Conservation (phyloP, 768 basidiomycete species). For the Rhizopogon vinicolor region DNA sequence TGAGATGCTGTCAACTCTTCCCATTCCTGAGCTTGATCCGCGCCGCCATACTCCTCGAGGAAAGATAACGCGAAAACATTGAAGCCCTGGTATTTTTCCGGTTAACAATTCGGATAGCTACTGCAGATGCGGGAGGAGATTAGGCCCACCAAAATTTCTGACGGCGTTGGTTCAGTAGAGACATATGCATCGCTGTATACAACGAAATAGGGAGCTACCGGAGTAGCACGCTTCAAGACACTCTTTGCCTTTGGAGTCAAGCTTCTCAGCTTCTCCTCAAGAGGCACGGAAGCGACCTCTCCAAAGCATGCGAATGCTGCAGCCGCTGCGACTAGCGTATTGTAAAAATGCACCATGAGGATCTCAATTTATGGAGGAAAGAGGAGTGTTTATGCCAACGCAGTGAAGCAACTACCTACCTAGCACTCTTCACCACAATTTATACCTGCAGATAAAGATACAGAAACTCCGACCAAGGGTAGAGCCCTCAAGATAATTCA, state of each 20-base stretch:
- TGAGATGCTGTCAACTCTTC: conserved; percentile 30
- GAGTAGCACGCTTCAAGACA: conserved; percentile 22
- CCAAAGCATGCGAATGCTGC: conserved; percentile 6
- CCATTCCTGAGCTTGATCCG: conserved; percentile 45
- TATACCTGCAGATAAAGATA: conserved; percentile 11
- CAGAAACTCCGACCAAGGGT: background rate
- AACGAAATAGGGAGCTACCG: conserved; percentile 47
- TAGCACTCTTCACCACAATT: conserved; percentile 4
- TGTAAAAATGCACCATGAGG: conserved; percentile 13
- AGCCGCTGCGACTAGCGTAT: background rate
- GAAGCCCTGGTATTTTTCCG: background rate
- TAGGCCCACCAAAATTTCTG: conserved; percentile 35
- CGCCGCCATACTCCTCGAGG: conserved; percentile 35
- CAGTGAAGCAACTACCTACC: background rate
- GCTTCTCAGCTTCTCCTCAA: conserved; percentile 17
- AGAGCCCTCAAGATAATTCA: too few species aligned
- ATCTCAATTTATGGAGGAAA: background rate
- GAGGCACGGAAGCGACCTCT: conserved; percentile 10
- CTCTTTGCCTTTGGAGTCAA: conserved; percentile 18
- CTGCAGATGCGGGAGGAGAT: background rate
- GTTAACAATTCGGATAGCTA: background rate
- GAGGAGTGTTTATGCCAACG: background rate
- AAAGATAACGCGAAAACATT: conserved; percentile 36
- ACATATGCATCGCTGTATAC: conserved; percentile 39
- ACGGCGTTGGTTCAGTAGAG: conserved; percentile 38